Percentiles rank a stretch among this genome's conserved stretches.
These are phyloP conservation scores for Rauvolfia tetraphylla DNA, from an alignment of 257 asterid genomes.

Conservation along the genomic window DNA sequence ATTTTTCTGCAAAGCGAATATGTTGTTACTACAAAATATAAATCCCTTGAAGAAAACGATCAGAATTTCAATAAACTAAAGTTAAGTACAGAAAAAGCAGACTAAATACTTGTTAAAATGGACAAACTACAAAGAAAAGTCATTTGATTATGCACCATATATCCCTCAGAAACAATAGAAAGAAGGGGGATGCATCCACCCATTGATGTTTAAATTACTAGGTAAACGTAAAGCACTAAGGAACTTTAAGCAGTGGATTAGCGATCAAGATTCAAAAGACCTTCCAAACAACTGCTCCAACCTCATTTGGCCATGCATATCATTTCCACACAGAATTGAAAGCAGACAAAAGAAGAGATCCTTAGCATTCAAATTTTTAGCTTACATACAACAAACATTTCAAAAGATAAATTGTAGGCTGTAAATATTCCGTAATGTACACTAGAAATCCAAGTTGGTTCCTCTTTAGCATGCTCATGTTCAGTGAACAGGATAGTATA, in stretches of 20 bases:
- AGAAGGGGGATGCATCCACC: background rate
- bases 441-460: background rate
- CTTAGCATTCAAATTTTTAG: background rate
- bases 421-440: background rate
- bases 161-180: background rate
- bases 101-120: background rate
- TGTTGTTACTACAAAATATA: background rate
- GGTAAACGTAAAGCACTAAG: background rate
- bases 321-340: background rate
- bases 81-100: background rate
- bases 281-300: background rate
- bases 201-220: background rate
- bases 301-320: background rate
- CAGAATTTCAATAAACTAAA: background rate
- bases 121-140: background rate
- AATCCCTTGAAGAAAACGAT: constrained; percentile 2
- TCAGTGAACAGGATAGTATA: background rate
- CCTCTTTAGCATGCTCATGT: background rate
- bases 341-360: background rate
- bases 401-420: background rate
- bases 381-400: background rate
- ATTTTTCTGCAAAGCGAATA: constrained; percentile 13
- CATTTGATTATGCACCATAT: background rate
- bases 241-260: background rate
- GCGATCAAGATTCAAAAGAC: background rate